These are phyloP conservation scores for Blakeslea trispora DNA, from an alignment of 371 early-diverging fungal genomes.

Conservation along the genomic window DNA sequence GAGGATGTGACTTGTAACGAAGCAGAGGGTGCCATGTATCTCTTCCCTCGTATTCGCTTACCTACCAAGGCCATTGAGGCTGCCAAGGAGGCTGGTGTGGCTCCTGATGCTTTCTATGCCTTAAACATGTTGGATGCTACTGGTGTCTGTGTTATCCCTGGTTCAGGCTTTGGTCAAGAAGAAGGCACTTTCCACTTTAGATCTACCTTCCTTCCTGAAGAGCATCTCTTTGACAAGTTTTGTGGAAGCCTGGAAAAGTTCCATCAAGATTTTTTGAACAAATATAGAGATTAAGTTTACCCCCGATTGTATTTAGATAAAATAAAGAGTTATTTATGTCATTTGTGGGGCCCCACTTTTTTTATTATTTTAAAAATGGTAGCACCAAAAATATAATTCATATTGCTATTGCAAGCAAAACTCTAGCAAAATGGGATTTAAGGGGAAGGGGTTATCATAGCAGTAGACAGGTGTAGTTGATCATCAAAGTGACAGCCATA, in stretches of 20 bases:
- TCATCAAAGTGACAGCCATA: no score
- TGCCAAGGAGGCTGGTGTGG: conserved; percentile 63
- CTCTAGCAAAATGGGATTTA: no score
- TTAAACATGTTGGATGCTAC: conserved; percentile 90
- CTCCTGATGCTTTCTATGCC: conserved; percentile 87
- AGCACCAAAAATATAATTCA: no score
- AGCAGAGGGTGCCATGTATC: conserved; percentile 96
- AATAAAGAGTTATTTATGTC: no score
- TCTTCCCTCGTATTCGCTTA: conserved; percentile 85
- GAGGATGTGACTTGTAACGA: conserved; percentile 87
- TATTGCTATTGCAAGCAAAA: no score
- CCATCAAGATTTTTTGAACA: conserved; percentile 79
- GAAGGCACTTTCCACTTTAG: conserved; percentile 94
- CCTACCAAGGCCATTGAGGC: conserved; percentile 78
- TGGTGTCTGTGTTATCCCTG: conserved; percentile 76
- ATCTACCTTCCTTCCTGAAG: conserved; percentile 94
- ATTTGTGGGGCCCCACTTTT: no score
- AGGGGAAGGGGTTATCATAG: no score
- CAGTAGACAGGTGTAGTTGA: no score
- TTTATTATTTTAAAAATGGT: no score
- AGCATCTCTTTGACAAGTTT: conserved; percentile 88
- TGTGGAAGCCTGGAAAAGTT: conserved; percentile 73
- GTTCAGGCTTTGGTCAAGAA: conserved; percentile 89
- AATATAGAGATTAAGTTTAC: conserved; percentile 49
- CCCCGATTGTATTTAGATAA: no score